Evolutionary conservation across 805 yeast genomes (phyloP).

Genomic region (Kodamaea kakaduensis): DNA sequence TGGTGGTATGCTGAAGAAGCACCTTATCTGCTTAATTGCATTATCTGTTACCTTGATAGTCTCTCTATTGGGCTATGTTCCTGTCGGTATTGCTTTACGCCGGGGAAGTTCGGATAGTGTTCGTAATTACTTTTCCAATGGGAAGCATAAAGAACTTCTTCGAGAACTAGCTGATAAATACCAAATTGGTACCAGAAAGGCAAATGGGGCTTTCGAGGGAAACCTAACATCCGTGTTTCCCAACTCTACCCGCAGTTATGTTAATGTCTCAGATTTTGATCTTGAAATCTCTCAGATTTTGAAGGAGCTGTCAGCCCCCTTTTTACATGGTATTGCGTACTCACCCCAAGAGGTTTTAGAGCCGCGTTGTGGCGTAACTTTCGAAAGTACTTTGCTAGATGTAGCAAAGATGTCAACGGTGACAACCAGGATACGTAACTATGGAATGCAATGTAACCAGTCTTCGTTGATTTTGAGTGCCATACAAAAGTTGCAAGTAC

Average conservation of each 20-base stretch:
- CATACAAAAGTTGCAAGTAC: slow-evolving; percentile 45
- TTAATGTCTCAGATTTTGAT: too few species aligned
- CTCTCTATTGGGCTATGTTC: slow-evolving; percentile 18
- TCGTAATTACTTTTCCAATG: slow-evolving; percentile 22
- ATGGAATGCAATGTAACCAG: slow-evolving; percentile 62
- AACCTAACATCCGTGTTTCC: too few species aligned
- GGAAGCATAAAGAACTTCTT: slow-evolving; percentile 16
- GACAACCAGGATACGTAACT: slow-evolving; percentile 54
- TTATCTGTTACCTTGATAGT: slow-evolving; percentile 12
- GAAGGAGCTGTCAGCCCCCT: background rate
- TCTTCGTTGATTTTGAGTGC: slow-evolving; percentile 50
- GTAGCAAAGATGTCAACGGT: slow-evolving; percentile 53
- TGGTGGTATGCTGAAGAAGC: slow-evolving; percentile 5
- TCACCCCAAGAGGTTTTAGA: slow-evolving; percentile 51
- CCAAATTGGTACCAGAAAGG: too few species aligned
- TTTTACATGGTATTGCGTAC: slow-evolving; percentile 56
- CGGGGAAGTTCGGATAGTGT: slow-evolving; percentile 3
- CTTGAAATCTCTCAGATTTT: background rate
- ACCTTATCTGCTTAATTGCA: slow-evolving; percentile 1
- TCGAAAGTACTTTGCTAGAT: slow-evolving; percentile 51
- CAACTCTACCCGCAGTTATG: too few species aligned
- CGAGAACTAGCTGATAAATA: slow-evolving; percentile 7
- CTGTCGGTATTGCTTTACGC: slow-evolving; percentile 2
- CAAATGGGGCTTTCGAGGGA: too few species aligned
- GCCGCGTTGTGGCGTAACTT: slow-evolving; percentile 50